A percentile compares a stretch with the other conserved stretches of the same genome.
These are phyloP conservation scores for Pythium brassicae DNA, from an alignment of 352 stramenopile genomes.

Conservation along the genomic window DNA sequence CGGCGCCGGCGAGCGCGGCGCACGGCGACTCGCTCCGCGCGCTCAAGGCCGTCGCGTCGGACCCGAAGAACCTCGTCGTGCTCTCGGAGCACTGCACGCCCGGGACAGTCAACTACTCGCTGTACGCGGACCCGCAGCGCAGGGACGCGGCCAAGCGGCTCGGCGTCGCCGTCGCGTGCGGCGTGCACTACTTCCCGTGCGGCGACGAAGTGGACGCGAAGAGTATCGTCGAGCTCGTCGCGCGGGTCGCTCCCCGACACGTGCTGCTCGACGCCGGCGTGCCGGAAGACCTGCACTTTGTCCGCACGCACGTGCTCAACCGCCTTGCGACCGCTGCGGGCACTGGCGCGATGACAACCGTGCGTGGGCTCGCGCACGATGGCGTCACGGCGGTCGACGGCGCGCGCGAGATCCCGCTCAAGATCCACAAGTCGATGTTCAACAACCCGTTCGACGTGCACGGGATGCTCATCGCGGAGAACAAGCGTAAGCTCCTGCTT, in stretches of 20 bases:
- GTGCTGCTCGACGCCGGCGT: slow-evolving; percentile 63
- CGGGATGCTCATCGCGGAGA: slow-evolving; percentile 70
- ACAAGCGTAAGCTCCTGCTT: slow-evolving; percentile 78
- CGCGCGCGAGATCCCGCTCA: slow-evolving; percentile 53
- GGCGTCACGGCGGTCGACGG: slow-evolving; percentile 36
- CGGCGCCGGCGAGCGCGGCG: slow-evolving; percentile 66
- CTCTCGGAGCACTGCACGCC: slow-evolving; percentile 80
- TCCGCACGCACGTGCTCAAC: slow-evolving; percentile 54
- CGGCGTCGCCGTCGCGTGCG: slow-evolving; percentile 61
- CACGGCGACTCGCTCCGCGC: slow-evolving; percentile 66
- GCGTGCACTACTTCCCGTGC: slow-evolving; percentile 82
- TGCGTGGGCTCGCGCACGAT: slow-evolving; percentile 19
- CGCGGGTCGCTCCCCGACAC: slow-evolving; percentile 48
- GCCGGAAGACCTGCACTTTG: slow-evolving; percentile 56
- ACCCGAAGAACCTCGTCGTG: slow-evolving; percentile 82
- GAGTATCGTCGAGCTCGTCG: slow-evolving; percentile 75
- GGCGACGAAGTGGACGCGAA: slow-evolving; percentile 82
- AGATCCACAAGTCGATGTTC: slow-evolving; percentile 85
- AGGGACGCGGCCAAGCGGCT: slow-evolving; percentile 69
- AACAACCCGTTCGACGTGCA: slow-evolving; percentile 74
- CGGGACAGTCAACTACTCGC: slow-evolving; percentile 75
- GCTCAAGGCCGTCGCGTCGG: slow-evolving; percentile 51
- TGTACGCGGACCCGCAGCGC: slow-evolving; percentile 74
- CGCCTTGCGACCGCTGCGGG: slow-evolving; percentile 23
- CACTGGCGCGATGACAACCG: slow-evolving; percentile 15